phyloP scores from a whole-genome alignment of 2,329 filamentous ascomycete species.

The Ceratocystis variospora region DNA sequence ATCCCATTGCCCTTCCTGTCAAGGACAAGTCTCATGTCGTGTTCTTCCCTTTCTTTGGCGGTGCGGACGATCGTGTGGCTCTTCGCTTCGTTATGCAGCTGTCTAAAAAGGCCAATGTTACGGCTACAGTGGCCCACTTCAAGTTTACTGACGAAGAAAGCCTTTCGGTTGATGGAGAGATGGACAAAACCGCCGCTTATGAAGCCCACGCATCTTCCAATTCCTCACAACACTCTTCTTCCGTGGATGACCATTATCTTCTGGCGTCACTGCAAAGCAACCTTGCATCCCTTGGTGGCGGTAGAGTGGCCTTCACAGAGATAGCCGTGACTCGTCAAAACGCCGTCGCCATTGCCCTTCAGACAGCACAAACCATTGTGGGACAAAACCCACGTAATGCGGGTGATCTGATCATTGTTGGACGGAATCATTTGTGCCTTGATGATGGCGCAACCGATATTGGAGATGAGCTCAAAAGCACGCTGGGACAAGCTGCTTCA shows the following conservation, averaged over 20 bases:
- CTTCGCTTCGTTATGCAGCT: constrained; percentile 73
- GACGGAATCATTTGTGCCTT: constrained; percentile 10
- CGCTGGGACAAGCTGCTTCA: constrained; percentile 10
- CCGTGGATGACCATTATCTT: constrained; percentile 13
- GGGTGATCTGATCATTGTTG: constrained; percentile 15
- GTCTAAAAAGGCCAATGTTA: constrained; percentile 63
- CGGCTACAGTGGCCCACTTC: constrained; percentile 55
- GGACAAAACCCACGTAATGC: constrained; percentile 17
- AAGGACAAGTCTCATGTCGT: constrained; percentile 64
- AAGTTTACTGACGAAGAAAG: constrained; percentile 20
- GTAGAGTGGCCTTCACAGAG: constrained; percentile 12
- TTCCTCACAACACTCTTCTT: constrained; percentile 10
- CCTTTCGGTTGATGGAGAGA: not conserved
- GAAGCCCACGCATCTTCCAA: not conserved
- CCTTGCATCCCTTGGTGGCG: constrained; percentile 1
- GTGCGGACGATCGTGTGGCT: constrained; percentile 65
- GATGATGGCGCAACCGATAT: constrained; percentile 11
- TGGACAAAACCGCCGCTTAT: not conserved
- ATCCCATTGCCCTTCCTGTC: constrained; percentile 43
- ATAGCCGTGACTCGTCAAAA: constrained; percentile 13
- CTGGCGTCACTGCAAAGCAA: constrained; percentile 15
- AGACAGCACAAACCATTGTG: not conserved
- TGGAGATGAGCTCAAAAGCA: constrained; percentile 16
- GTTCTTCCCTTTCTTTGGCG: constrained; percentile 77
- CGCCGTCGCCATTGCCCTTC: constrained; percentile 4